Conservation (phyloP, 768 basidiomycete species). For the Hortiboletus flavorubellus region DNA sequence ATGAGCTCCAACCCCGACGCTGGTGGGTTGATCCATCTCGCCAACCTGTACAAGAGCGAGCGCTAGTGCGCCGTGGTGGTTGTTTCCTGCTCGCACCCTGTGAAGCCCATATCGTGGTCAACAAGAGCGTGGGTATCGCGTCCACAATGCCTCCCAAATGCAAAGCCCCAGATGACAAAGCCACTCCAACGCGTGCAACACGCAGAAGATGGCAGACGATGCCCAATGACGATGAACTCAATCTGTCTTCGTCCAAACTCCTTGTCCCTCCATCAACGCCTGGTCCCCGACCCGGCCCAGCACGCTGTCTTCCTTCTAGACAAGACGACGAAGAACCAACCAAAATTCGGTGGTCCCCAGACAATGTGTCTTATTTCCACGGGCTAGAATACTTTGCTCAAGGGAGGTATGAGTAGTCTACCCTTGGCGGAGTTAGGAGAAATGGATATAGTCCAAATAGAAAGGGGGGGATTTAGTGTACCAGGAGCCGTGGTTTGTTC, state of each 20-base stretch:
- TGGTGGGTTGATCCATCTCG: slow-evolving; percentile 83
- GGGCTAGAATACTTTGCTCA: too few species aligned
- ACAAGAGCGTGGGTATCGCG: slow-evolving; percentile 21
- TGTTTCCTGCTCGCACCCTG: slow-evolving; percentile 40
- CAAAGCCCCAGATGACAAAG: slow-evolving; percentile 31
- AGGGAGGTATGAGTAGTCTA: too few species aligned
- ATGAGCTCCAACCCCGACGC: slow-evolving; percentile 66
- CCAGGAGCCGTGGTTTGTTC: too few species aligned
- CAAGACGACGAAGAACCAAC: too few species aligned
- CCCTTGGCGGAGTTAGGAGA: too few species aligned
- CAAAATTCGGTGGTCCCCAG: too few species aligned
- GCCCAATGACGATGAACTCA: slow-evolving; percentile 30
- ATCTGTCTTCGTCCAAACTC: slow-evolving; percentile 13
- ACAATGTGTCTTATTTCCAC: too few species aligned
- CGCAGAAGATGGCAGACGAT: slow-evolving; percentile 17
- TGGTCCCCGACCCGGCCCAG: slow-evolving; percentile 10
- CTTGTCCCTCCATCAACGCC: slow-evolving; percentile 22
- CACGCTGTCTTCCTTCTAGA: too few species aligned
- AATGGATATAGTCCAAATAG: too few species aligned
- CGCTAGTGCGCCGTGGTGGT: slow-evolving; percentile 1
- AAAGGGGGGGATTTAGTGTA: too few species aligned
- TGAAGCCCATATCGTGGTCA: slow-evolving; percentile 55
- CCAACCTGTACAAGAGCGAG: slow-evolving; percentile 45
- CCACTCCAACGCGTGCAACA: slow-evolving; percentile 35
- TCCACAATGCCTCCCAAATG: slow-evolving; percentile 38